Evolutionary conservation across 2,329 filamentous ascomycete genomes (phyloP).

Genomic region (Raffaelea albimanens): DNA sequence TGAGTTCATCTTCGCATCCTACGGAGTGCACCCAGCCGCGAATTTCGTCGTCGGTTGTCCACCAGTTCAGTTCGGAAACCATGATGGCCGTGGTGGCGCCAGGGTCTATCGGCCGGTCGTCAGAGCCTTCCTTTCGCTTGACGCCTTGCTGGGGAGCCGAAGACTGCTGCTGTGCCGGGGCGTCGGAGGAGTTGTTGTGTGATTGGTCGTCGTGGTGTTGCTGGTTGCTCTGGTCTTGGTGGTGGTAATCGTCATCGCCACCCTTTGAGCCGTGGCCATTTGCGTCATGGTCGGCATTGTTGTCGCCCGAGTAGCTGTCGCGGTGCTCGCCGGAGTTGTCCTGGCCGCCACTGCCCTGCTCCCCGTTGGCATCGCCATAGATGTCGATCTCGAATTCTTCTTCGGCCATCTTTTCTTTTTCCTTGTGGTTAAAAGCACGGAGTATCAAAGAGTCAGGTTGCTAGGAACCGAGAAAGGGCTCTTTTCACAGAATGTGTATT

Average conservation of each 20-base stretch:
- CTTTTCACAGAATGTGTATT: conserved; percentile 1
- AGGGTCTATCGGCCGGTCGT: conserved; percentile 49
- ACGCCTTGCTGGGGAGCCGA: conserved; percentile 40
- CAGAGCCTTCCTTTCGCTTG: conserved; percentile 52
- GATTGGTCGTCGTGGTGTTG: conserved; percentile 6
- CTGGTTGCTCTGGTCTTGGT: conserved; percentile 1
- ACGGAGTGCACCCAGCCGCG: conserved; percentile 75
- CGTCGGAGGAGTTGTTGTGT: background rate
- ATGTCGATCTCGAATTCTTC: conserved; percentile 67
- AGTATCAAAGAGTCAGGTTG: conserved; percentile 5
- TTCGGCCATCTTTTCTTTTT: conserved; percentile 46
- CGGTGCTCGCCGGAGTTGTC: conserved; percentile 11
- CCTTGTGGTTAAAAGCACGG: background rate
- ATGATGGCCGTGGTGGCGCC: conserved; percentile 63
- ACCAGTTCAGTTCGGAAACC: conserved; percentile 90
- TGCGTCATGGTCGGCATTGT: conserved; percentile 14
- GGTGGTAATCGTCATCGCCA: conserved; percentile 16
- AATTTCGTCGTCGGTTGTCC: conserved; percentile 92
- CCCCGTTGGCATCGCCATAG: conserved; percentile 50
- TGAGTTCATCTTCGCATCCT: conserved; percentile 74
- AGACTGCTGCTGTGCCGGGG: conserved; percentile 11
- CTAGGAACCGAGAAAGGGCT: background rate
- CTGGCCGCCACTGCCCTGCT: conserved; percentile 28
- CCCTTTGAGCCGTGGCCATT: conserved; percentile 26
- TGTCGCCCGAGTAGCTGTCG: conserved; percentile 15